Evolutionary conservation across 495 filamentous ascomycete species (phyloP), one percentile per base, ranked within the genome.

Genomic region (Venustampulla echinocandica): DNA sequence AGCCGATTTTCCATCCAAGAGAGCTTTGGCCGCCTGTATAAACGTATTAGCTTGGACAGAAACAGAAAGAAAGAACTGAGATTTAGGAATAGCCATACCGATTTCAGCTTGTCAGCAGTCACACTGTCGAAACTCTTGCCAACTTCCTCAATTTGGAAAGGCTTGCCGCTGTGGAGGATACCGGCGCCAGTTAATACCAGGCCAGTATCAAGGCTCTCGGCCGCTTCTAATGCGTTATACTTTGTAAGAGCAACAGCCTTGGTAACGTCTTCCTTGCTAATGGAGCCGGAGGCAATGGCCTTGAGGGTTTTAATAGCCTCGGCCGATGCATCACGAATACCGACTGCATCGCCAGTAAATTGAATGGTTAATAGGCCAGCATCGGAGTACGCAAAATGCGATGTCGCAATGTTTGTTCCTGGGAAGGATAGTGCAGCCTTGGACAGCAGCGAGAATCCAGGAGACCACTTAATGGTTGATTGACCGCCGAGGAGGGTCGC

Each of bases 201-300:
- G 49, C 80, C 81, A 35, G 78, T 77, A 47, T 69, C 67, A 18
- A 81, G 72, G 56, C 75, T 76, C 71, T 96, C 84, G 39, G 82
- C 87, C 32, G 76, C 78, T 61, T 95, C 88, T 33, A 97, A 73
- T 37, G 89, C 85, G 61, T 82, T 79, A 73, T 95, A 99, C 69
- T 95, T 97, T 52, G 93, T 90, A 57, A 85, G 76, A 17, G 92
- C 88, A 59, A 83, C 75, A 34, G 92, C 92, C 75, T 96, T 97
- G 64, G 83, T 79, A 62, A 97, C 70, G 28, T 88, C 82, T 64
- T 99, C 93, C 55, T 82, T 79, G 60, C 75, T 72, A 47, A 93
- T 71, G 49, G 81, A 69, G 45, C 87, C 86, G 41, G 76, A 76
- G 9, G 83, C 80, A 45, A 90, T 73, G 61, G 73, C 77, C 76